Evolutionary conservation across 768 basidiomycete genomes (phyloP), one percentile per base, ranked within the genome.

Genomic region (Antrodiella citrinella): DNA sequence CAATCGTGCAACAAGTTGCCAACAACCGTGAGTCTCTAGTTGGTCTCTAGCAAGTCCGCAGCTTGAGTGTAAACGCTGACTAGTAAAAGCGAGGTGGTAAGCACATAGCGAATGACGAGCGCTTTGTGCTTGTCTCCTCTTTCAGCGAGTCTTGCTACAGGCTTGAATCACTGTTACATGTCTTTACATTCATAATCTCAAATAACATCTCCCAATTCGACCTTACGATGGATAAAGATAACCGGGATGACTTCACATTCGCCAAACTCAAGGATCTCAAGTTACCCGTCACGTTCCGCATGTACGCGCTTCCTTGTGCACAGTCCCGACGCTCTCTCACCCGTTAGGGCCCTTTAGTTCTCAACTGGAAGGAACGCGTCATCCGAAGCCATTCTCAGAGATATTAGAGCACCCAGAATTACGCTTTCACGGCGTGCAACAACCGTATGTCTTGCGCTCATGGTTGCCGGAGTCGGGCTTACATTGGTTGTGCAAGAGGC

Each of bases 231-330:
- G 77, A 78, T 65, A 78, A 78, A 56, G 78, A 78, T 56, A 78
- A 81, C 60, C 74, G 86, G 26, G 88, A 92, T 58, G 92, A 96
- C 65, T 91, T 93, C 59, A 92, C 91, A 2, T 96, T 95, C 62
- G 93, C 91, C 4, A 86, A 86, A 63, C 79, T 93, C 18, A 88
- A 87, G 48, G 89, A 94, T 65, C 76, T 96, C 52, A 93, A 90
- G 64, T 67, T 90, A 5, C 90, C 88, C 2, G 80, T 95, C 9
- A 91, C 92, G 9, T 82, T 92, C 61, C 79, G 90, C 62, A 87
- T 92, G 90, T 88, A 51, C 57, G 53, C 26, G 2, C 39, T 20
- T 21, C n/a, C n/a, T n/a, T n/a, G n/a, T n/a, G n/a, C n/a, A n/a
- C n/a, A n/a, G n/a, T 21, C 12, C 21, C 23, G 22, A 39, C 13